These are phyloP conservation scores for Neofusicoccum kwambonambiense DNA, from an alignment of 2,329 filamentous ascomycete genomes.

Conservation along the genomic window DNA sequence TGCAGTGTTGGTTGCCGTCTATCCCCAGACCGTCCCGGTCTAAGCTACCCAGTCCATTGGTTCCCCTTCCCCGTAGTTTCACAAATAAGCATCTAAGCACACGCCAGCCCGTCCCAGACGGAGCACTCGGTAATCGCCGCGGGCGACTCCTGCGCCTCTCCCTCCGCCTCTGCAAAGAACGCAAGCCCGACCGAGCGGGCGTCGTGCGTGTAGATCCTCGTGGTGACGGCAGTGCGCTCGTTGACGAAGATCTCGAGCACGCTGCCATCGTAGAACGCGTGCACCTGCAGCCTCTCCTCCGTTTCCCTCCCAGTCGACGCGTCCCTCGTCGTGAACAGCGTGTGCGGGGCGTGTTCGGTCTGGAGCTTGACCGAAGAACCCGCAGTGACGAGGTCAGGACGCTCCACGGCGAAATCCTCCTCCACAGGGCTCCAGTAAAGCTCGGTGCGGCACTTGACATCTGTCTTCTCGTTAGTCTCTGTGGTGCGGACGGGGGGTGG, in stretches of 20 bases:
- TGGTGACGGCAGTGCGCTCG: constrained; percentile 23
- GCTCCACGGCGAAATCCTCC: constrained; percentile 45
- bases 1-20: neutral
- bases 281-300: constrained; percentile 35
- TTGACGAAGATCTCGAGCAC: constrained; percentile 43
- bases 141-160: neutral
- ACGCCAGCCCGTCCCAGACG: neutral
- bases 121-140: neutral
- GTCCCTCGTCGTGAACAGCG: constrained; percentile 41
- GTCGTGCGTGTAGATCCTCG: constrained; percentile 27
- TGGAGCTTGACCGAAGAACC: constrained; percentile 35
- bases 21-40: neutral
- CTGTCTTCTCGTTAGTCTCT: constrained; percentile 18
- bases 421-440: constrained; percentile 39
- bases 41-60: neutral
- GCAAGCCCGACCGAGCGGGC: constrained; percentile 24
- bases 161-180: constrained; percentile 23
- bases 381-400: constrained; percentile 31
- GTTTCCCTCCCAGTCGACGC: constrained; percentile 25
- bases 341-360: constrained; percentile 41
- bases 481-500: neutral
- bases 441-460: constrained; percentile 34
- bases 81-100: constrained; percentile 7
- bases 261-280: constrained; percentile 41
- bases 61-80: neutral